Base-by-base conservation (phyloP, 345 rosid species). In the Pistacia atlantica region DNA sequence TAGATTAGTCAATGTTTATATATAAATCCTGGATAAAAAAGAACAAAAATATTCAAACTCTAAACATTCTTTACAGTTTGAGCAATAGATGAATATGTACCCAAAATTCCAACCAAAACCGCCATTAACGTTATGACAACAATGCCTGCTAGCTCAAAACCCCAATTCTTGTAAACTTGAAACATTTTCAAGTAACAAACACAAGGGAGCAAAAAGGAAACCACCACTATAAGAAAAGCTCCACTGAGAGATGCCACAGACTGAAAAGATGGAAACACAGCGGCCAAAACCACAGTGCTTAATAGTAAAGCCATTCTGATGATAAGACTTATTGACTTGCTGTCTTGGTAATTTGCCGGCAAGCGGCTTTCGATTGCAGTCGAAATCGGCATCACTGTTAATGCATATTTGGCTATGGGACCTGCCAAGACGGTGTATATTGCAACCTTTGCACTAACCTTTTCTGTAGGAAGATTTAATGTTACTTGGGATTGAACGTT, bases 401-500 rank as follows among this genome's bases (percentile, higher is more conserved):
- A 62, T 10, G 90, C 85, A 12, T 82, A 89, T 59, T 85, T 89
- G 46, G 90, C 80, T 5, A 85, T 72, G 0, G 88, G 89, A 46
- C 74, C 74, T 4, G 75, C 84, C 28, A 85, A 60, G 0, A 74
- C 81, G 13, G 84, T 87, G 80, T 82, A 85, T 70, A 89, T 87
- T 3, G 89, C 92, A 3, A 89, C 78, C 79, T 85, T 87, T 8
- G 90, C 82, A 33, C 85, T 80, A 11, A 81, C 37, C 54, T 76
- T 77, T 8, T 77, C 52, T 4, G 66, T 42, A 0, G 87, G 89
- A 7, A 84, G 81, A 68, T 87, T 84, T n/a, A 85, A 10, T 42
- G 87, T 82, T 49, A 82, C 74, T 60, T 81, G 88, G 0, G 89
- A 84, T 68, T 80, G 73, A 42, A 83, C 82, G 42, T 76, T 48